Base-by-base conservation (phyloP, 495 filamentous ascomycete species). In the Aspergillus haitiensis region DNA sequence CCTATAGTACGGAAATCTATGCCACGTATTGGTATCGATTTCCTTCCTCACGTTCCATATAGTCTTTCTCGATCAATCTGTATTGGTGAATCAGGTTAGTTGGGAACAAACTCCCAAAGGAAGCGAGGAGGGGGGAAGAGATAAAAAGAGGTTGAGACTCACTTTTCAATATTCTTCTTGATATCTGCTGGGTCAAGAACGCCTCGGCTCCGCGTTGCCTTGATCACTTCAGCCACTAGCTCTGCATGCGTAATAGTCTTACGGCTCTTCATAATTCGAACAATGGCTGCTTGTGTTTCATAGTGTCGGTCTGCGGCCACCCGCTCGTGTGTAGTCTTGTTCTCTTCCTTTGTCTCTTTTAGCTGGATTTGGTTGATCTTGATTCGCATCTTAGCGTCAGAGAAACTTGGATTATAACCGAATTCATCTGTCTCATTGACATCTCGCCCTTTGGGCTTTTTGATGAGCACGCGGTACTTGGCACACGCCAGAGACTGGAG, bases 361-460 rank as follows among this genome's bases (percentile, higher is more conserved):
- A 97, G 82, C 74, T 99, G 95, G 59, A 99, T 91, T 73, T 95
- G 91, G 75, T 98, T 98, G 79, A 98, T 97, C 78, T 99, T 98
- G 74, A 99, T 87, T 57, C 92, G 87, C 74, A 88, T 90, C 74
- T 96, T 96, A 32, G 82, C 81, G 63, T 96, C 88, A 15, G 75
- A 75, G 73, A 99, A 99, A 15, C 65, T 69, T 31, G 78, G 62
- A 73, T 98, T 98, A 60, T 94, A 83, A 0, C 79, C 79, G 67
- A 99, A 99, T 11, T 82, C 84, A 70, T 99, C 94, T 5, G 82
- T 89, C 1, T 73, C 63, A 52, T 82, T 79, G 52, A 99, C 87
- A 0, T 97, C 92, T 42, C 85, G 83, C 49, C 91, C 89, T 71
- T 89, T 92, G 33, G 94, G 95, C 52, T 84, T 81, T 74, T 99